Conservation (phyloP, 2,329 filamentous ascomycete genomes). For the Pyrenochaeta sp. region DNA sequence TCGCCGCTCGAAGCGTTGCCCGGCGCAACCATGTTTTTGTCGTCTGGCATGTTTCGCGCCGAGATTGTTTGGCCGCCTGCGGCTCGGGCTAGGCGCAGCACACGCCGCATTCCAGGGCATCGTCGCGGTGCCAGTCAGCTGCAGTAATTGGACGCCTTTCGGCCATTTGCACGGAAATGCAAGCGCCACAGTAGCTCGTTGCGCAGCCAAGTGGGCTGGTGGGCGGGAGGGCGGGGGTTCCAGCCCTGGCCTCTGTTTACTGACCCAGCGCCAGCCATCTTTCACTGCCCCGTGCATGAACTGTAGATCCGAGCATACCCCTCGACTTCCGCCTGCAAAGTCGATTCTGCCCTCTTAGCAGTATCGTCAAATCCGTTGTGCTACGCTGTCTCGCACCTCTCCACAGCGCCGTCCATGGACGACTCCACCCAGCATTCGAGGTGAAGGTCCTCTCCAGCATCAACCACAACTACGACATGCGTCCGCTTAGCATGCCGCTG, state of each 20-base stretch:
- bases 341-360: conserved; percentile 10
- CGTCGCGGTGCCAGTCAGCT: conserved; percentile 1
- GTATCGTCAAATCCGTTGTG: conserved; percentile 23
- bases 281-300: conserved; percentile 42
- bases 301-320: conserved; percentile 39
- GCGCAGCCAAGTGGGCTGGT: conserved; percentile 31
- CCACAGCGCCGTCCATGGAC: conserved; percentile 27
- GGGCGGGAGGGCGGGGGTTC: conserved; percentile 11
- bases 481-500: conserved; percentile 4
- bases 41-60: conserved; percentile 18
- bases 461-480: conserved; percentile 10
- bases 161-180: conserved; percentile 19
- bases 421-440: conserved; percentile 19
- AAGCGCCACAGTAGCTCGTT: conserved; percentile 22
- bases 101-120: conserved; percentile 21
- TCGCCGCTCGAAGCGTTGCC: conserved; percentile 9
- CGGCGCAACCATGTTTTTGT: conserved; percentile 17
- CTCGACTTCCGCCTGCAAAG: conserved; percentile 17
- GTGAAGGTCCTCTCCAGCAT: conserved; percentile 29
- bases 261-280: conserved; percentile 40
- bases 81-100: neutral
- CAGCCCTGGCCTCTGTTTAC: conserved; percentile 45
- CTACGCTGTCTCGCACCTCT: conserved; percentile 17
- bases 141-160: conserved; percentile 22
- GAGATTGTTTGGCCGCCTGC: conserved; percentile 11